Base-by-base conservation (phyloP, 179 eudicot species). In the Amaranthus tricolor region DNA sequence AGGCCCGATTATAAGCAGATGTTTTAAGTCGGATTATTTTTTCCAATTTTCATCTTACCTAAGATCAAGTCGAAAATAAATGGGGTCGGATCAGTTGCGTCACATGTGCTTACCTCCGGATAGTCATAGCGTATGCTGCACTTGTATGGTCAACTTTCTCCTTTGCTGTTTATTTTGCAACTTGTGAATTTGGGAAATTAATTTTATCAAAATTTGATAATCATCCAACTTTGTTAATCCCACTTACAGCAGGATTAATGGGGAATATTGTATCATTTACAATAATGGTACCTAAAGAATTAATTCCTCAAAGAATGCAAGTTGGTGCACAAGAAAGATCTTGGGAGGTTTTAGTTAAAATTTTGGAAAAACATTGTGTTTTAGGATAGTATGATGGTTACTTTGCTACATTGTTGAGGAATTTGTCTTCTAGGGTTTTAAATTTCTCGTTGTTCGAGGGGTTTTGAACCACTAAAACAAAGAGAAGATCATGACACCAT, bases 171-270 rank as follows among this genome's bases (percentile, higher is more conserved):
- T 94, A 94, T 57, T 94, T 94, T 45, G 97, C 97, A 16, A 91
- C 98, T 94, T n/a, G 98, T 74, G 98, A 94, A 75, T 89, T 94
- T 71, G 96, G 96, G 3, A 92, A 94, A 49, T 94, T 96, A 0
- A 20, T 90, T 60, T 78, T 94, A 69, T 84, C 96, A 0, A 87
- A 82, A 76, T 51, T 88, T 6, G 89, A 84, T 3, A 17, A 77
- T 2, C 90, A 67, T 56, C 96, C 97, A 17, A 6, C 79, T 62
- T 24, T 94, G 61, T 71, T 94, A 6, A 88, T 92, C 51, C 98
- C 98, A 10, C 98, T 97, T 1, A 85, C 87, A n/a, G 97, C 96
- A 43, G 98, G 98, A 5, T 95, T 95, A 52, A 90, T 91, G 93
- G 98, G 98, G 67, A 94, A 91, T 70, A 84, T 94, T 21, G 85